A percentile compares a stretch with the other conserved stretches of the same genome.
Evolutionary conservation across 352 stramenopile genomes (phyloP).

Genomic region (Phytopythium chamaehyphon): DNA sequence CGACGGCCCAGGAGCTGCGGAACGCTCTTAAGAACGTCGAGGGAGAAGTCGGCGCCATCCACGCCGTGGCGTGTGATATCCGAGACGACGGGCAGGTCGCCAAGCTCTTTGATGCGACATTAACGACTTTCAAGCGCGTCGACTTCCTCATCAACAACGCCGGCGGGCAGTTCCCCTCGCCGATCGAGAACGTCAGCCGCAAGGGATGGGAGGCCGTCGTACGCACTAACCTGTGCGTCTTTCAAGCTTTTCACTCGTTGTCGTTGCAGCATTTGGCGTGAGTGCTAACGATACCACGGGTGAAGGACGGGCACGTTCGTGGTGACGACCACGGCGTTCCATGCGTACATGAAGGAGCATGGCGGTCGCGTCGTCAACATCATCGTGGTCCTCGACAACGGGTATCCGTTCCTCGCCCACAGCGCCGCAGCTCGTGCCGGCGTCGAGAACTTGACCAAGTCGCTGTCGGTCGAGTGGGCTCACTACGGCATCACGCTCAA

Average conservation of each 20-base stretch:
- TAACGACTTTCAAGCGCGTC: conserved; percentile 81
- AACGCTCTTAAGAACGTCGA: conserved; percentile 32
- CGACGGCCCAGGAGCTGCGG: conserved; percentile 54
- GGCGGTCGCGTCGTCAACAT: conserved; percentile 95
- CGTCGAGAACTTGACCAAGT: conserved; percentile 94
- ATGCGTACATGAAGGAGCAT: conserved; percentile 92
- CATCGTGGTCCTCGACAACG: conserved; percentile 92
- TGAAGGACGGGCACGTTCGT: conserved; percentile 87
- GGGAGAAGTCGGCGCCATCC: conserved; percentile 35
- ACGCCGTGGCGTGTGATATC: conserved; percentile 70
- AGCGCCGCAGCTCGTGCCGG: conserved; percentile 86
- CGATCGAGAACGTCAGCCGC: conserved; percentile 84
- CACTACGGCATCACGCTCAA: conserved; percentile 90
- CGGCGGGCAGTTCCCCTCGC: conserved; percentile 90
- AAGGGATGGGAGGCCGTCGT: conserved; percentile 92
- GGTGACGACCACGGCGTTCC: conserved; percentile 90
- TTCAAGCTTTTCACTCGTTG: background rate
- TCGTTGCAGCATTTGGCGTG: background rate
- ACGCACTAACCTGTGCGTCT: conserved; percentile 83
- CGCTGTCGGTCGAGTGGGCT: conserved; percentile 93
- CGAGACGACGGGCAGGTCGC: conserved; percentile 67
- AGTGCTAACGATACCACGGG: background rate
- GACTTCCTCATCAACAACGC: conserved; percentile 94
- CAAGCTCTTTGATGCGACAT: conserved; percentile 57
- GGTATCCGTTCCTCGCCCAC: conserved; percentile 91